A percentile compares a stretch with the other conserved stretches of the same genome.
Evolutionary conservation across 2,329 filamentous ascomycete genomes (phyloP).

Genomic region (Botrytis squamosa): DNA sequence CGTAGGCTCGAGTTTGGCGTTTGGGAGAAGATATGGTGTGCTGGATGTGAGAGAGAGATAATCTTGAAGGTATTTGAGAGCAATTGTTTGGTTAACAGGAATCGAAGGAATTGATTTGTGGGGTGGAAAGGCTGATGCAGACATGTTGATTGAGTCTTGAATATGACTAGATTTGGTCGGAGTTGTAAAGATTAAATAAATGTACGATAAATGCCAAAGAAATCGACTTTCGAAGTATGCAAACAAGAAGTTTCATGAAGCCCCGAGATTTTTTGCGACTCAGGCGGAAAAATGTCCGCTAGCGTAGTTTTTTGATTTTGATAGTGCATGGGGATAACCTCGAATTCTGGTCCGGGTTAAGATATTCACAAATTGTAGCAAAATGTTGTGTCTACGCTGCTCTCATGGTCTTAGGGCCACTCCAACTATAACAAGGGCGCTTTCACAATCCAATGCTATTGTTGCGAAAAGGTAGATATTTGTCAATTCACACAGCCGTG

Average conservation of each 20-base stretch:
- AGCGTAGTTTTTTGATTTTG: slow-evolving; percentile 22
- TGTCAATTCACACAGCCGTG: not conserved
- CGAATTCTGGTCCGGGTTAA: not conserved
- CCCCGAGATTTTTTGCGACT: slow-evolving; percentile 24
- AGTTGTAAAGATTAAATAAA: not conserved
- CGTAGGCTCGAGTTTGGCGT: slow-evolving; percentile 38
- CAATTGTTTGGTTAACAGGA: slow-evolving; percentile 34
- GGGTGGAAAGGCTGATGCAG: slow-evolving; percentile 39
- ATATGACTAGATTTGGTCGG: not conserved
- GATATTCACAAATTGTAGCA: slow-evolving; percentile 20
- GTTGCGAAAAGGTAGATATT: slow-evolving; percentile 30
- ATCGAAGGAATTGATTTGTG: slow-evolving; percentile 32
- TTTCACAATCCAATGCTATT: slow-evolving; percentile 18
- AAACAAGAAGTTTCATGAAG: not conserved
- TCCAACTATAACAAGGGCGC: slow-evolving; percentile 20
- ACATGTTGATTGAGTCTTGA: slow-evolving; percentile 30
- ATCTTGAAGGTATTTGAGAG: slow-evolving; percentile 36
- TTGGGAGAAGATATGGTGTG: slow-evolving; percentile 38
- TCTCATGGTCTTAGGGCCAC: slow-evolving; percentile 30
- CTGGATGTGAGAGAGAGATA: slow-evolving; percentile 36
- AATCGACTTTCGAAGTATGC: not conserved
- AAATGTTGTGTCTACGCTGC: slow-evolving; percentile 38
- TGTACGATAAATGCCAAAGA: not conserved
- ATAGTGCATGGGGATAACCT: slow-evolving; percentile 19
- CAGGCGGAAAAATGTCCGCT: slow-evolving; percentile 27